Conservation (phyloP, 768 basidiomycete species). For the Arthromyces matolae region DNA sequence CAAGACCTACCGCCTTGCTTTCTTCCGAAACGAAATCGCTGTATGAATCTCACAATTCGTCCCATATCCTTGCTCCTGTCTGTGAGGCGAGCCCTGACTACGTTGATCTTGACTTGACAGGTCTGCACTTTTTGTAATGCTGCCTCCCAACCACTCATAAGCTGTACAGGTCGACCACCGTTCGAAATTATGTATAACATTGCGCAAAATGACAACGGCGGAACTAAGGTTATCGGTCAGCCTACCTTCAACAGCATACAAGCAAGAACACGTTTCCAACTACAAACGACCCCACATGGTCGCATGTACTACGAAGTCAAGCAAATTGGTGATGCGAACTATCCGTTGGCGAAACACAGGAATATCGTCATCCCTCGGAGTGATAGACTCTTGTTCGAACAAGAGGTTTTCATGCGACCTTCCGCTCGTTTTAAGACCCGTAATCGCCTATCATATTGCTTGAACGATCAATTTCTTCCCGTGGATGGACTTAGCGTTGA, state of each 20-base stretch:
- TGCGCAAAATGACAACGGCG: constrained; percentile 66
- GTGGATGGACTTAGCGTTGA: constrained; percentile 51
- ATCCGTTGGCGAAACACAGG: constrained; percentile 70
- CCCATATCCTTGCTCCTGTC: constrained; percentile 69
- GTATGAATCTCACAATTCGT: constrained; percentile 64
- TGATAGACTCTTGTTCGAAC: constrained; percentile 74
- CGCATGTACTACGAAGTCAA: constrained; percentile 88
- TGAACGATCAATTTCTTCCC: constrained; percentile 62
- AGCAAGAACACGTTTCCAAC: constrained; percentile 71
- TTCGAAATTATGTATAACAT: constrained; percentile 93
- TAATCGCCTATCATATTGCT: constrained; percentile 68
- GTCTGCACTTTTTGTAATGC: constrained; percentile 31
- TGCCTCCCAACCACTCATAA: not conserved
- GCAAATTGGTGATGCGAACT: constrained; percentile 81
- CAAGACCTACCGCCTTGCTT: constrained; percentile 70
- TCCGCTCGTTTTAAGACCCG: constrained; percentile 72
- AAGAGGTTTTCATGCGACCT: constrained; percentile 79
- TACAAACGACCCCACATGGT: constrained; percentile 74
- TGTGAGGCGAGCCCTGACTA: constrained; percentile 82
- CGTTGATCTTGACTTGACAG: constrained; percentile 80
- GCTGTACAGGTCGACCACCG: constrained; percentile 72
- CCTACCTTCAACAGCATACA: constrained; percentile 85
- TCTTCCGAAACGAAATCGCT: constrained; percentile 52
- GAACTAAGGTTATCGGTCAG: constrained; percentile 68
- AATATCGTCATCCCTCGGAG: constrained; percentile 61